phyloP scores from a whole-genome alignment of 2,329 filamentous ascomycete genomes.

The Botrytis fabae region DNA sequence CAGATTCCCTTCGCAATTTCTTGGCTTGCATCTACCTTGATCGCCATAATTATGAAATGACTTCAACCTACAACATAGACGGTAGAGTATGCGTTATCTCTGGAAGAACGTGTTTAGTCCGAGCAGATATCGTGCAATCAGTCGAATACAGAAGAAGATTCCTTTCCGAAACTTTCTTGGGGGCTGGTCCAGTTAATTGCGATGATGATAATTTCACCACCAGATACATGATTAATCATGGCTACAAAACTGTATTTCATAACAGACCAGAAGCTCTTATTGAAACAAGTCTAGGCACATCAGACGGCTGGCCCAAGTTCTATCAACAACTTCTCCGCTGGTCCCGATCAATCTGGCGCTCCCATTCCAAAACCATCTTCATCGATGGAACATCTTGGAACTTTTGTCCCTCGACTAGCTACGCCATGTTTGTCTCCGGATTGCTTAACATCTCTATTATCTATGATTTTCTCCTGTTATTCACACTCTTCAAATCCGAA shows the following conservation, averaged over 20 bases:
- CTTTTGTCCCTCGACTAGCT: conserved; percentile 53
- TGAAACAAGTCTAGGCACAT: conserved; percentile 53
- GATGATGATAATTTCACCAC: conserved; percentile 66
- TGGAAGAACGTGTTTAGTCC: conserved; percentile 54
- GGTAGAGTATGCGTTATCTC: conserved; percentile 60
- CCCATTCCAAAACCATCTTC: conserved; percentile 52
- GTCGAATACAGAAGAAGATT: conserved; percentile 47
- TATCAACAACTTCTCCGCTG: conserved; percentile 55
- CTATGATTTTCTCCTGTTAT: conserved; percentile 50
- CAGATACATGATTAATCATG: conserved; percentile 50
- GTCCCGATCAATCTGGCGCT: conserved; percentile 59
- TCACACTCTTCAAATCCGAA: neutral
- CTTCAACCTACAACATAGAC: conserved; percentile 56
- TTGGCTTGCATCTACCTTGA: conserved; percentile 60
- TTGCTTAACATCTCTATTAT: conserved; percentile 58
- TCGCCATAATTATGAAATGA: conserved; percentile 63
- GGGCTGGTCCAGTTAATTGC: conserved; percentile 49
- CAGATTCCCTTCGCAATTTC: conserved; percentile 47
- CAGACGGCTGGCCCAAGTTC: conserved; percentile 47
- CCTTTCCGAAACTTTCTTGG: conserved; percentile 53
- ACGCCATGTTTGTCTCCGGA: conserved; percentile 55
- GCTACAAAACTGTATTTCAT: conserved; percentile 58
- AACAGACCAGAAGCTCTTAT: conserved; percentile 50
- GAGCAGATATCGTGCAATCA: conserved; percentile 51
- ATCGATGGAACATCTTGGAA: conserved; percentile 44